Conservation (phyloP, 805 yeast species). For the Cyberlindnera mrakii region DNA sequence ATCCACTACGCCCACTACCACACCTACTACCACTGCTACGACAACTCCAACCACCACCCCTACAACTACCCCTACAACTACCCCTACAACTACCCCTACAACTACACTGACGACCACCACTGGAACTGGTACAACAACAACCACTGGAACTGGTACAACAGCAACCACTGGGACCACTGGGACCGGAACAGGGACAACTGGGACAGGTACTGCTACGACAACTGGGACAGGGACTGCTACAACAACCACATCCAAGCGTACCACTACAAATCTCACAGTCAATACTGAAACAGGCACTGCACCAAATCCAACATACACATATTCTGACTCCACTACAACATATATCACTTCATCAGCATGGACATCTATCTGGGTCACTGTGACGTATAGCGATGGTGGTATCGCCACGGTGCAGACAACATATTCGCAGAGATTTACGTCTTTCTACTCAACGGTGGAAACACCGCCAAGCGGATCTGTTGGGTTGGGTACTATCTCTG, state of each 20-base stretch:
- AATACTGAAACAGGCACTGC: conserved; percentile 6
- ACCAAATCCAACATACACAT: conserved; percentile 23
- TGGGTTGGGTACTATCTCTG: conserved; percentile 73
- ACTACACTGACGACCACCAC: conserved; percentile 2
- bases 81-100: background rate
- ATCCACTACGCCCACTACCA: background rate
- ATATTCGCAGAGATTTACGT: conserved; percentile 48
- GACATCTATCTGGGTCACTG: conserved; percentile 46
- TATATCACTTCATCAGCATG: conserved; percentile 25
- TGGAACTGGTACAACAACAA: background rate
- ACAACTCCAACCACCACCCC: conserved; percentile 4
- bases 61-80: conserved; percentile 1
- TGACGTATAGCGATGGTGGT: conserved; percentile 40
- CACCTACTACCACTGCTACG: conserved; percentile 1
- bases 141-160: conserved; percentile 3
- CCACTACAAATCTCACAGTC: conserved; percentile 18
- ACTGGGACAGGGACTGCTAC: conserved; percentile 10
- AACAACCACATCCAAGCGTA: conserved; percentile 15
- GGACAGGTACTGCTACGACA: conserved; percentile 6
- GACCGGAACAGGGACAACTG: conserved; percentile 3
- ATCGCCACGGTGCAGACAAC: conserved; percentile 40
- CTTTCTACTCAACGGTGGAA: conserved; percentile 40
- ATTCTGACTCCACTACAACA: conserved; percentile 25
- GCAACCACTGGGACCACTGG: conserved; percentile 6
- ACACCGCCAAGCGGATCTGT: conserved; percentile 57